Evolutionary conservation across 148 eudicot species (phyloP), one percentile per base, ranked within the genome.

Genomic region (Nyssa sinensis): DNA sequence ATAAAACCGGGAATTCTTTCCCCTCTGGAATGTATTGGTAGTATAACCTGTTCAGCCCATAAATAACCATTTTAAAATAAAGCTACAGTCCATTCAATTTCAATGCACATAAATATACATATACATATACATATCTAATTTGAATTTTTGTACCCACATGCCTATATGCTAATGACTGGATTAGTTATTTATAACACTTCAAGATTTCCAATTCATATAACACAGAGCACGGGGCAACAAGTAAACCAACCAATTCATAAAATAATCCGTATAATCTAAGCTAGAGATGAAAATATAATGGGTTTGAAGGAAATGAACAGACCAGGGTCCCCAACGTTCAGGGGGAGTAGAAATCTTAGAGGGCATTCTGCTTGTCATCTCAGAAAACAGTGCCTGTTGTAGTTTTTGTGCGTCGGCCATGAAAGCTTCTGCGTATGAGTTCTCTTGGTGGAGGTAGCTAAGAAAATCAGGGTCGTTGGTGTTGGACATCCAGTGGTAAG

Each of bases 401-500:
- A 79, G 60, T 1, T 58, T 34, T 0, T 27, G 34, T 7, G 96
- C 90, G 30, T 90, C 93, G 12, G 77, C 82, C 97, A 95, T 95
- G 71, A 90, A 95, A 32, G 75, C 83, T 28, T 86, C 81, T 27
- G 96, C 87, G 77, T 88, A 95, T 2, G 84, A 70, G 80, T 92
- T 95, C 62, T 95, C 99, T 59, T 58, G 82, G 19, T 74, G 4
- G 19, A 95, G 77, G 34, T 90, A 84, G 2, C 79, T 62, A 62
- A 82, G 5, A 67, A 95, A 89, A 90, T 92, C 93, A 2, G 97
- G 93, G 81, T 92, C 97, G 67, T 83, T 76, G 67, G 76, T 85
- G 75, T 92, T 81, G 37, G 84, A 87, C 99, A 95, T 95, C 99
- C 99, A 95, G 71, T 84, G 90, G 87, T 90, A 95, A 11, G 97